Evolutionary conservation across 768 basidiomycete genomes (phyloP).

Genomic region (Hypholoma fasciculare): DNA sequence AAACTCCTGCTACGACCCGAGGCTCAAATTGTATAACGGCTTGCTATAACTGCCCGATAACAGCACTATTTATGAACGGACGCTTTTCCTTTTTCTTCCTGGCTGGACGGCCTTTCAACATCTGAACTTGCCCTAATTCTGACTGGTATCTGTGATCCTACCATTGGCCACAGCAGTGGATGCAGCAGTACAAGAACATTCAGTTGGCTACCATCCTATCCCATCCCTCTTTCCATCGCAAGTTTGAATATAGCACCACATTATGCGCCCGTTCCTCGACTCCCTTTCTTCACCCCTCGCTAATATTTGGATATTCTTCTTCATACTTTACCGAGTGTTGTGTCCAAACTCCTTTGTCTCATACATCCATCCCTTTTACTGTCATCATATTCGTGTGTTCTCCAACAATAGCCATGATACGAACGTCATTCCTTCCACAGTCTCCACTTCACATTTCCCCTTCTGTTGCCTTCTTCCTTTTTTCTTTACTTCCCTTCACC

Average conservation of each 20-base stretch:
- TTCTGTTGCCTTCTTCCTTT: neutral
- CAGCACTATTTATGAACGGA: constrained; percentile 61
- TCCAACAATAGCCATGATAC: neutral
- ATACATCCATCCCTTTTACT: constrained; percentile 1
- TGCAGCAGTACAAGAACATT: constrained; percentile 2
- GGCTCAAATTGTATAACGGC: constrained; percentile 20
- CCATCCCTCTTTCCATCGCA: constrained; percentile 15
- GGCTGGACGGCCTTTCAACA: constrained; percentile 4
- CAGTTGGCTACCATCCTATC: constrained; percentile 21
- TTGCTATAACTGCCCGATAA: constrained; percentile 18
- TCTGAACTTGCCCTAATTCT: constrained; percentile 5
- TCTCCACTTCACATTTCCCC: neutral
- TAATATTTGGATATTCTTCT: constrained; percentile 17
- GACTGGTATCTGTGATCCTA: constrained; percentile 7
- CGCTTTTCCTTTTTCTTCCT: constrained; percentile 56
- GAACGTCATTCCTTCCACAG: neutral
- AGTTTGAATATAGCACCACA: constrained; percentile 16
- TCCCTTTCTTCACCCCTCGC: constrained; percentile 7
- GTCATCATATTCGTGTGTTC: neutral
- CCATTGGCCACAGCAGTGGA: neutral
- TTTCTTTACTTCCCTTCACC: neutral
- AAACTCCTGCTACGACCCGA: constrained; percentile 19
- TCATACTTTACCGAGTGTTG: neutral
- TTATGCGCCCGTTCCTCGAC: constrained; percentile 30
- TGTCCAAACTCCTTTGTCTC: neutral